These are phyloP conservation scores for Cryphonectria japonica DNA, from an alignment of 2,329 filamentous ascomycete species.

Conservation along the genomic window DNA sequence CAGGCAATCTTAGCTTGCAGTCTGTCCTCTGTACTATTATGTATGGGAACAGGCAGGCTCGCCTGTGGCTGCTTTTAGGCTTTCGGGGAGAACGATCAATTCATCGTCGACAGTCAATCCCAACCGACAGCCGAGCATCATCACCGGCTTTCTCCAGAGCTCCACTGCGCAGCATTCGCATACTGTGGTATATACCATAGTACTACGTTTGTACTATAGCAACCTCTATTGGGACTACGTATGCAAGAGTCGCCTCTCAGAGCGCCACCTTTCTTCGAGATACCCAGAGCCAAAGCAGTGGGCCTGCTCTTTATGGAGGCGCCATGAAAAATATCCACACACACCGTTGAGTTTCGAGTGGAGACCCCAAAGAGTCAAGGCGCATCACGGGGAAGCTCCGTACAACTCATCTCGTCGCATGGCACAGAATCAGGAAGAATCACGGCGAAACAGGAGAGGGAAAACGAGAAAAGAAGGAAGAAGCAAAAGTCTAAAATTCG, in stretches of 20 bases:
- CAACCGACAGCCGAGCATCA: not conserved
- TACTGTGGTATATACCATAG: not conserved
- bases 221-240: not conserved
- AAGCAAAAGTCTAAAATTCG: not conserved
- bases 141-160: not conserved
- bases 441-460: not conserved
- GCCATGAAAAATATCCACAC: not conserved
- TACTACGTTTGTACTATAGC: not conserved
- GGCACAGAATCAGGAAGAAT: not conserved
- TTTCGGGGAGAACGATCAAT: not conserved
- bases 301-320: not conserved
- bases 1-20: not conserved
- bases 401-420: constrained; percentile 3
- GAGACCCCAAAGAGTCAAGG: not conserved
- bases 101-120: not conserved
- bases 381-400: not conserved
- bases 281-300: not conserved
- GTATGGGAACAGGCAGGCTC: no score
- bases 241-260: not conserved
- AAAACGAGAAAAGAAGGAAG: not conserved
- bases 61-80: not conserved
- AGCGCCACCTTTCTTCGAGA: not conserved
- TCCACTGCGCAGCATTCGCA: not conserved
- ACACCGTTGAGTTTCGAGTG: constrained; percentile 1
- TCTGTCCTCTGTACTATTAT: not conserved